phyloP scores from a whole-genome alignment of 139 green algal species.

The Chlamydomonas incerta region DNA sequence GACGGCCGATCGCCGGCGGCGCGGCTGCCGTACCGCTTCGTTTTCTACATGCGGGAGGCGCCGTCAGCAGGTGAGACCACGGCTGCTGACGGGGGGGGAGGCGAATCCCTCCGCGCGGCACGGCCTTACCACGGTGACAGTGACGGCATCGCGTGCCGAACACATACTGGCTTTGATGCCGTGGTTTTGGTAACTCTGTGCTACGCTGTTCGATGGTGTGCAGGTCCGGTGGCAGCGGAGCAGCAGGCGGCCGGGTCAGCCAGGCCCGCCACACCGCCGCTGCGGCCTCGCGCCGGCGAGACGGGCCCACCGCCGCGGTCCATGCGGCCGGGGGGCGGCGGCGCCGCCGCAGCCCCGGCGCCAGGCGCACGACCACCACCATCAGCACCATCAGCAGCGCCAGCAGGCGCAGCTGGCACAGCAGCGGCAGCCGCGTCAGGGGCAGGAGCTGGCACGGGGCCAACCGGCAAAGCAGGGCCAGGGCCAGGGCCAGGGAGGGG shows the following conservation, averaged over 20 bases:
- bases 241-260: not conserved
- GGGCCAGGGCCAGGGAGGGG: no score
- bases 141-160: no score
- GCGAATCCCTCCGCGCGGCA: no score
- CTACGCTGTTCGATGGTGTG: no score
- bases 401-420: not conserved
- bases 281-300: not conserved
- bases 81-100: no score
- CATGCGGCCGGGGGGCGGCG: not conserved
- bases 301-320: not conserved
- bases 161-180: no score
- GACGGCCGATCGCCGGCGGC: conserved; percentile 39
- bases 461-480: no score
- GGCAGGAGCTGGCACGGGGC: not conserved
- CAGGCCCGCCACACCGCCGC: not conserved
- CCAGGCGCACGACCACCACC: not conserved
- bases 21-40: conserved; percentile 64
- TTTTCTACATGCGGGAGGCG: conserved; percentile 59
- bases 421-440: no score
- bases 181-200: no score
- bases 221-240: no score
- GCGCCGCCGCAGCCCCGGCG: not conserved
- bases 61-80: not conserved
- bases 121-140: no score
- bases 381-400: not conserved